Evolutionary conservation across 2,329 filamentous ascomycete genomes (phyloP).

Genomic region (Rutstroemia sp.): DNA sequence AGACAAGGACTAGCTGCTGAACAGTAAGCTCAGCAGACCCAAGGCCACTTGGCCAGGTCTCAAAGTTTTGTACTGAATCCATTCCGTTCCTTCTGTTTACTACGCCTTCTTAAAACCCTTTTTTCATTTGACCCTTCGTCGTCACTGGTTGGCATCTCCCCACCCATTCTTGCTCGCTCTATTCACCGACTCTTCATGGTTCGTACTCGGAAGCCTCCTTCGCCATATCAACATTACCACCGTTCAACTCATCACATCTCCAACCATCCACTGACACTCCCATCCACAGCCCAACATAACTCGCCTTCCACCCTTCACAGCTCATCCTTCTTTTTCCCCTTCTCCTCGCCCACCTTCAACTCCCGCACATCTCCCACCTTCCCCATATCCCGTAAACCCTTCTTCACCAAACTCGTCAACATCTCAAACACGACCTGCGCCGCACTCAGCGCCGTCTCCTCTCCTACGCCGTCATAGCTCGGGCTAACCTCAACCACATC

Average conservation of each 20-base stretch:
- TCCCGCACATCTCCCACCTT: neutral
- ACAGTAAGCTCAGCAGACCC: too few relatives aligned
- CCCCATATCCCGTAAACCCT: slow-evolving; percentile 33
- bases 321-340: neutral
- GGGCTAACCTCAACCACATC: slow-evolving; percentile 87
- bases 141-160: too few relatives aligned
- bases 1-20: too few relatives aligned
- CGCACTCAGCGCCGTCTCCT: slow-evolving; percentile 75
- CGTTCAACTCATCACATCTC: neutral
- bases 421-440: slow-evolving; percentile 83
- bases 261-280: neutral
- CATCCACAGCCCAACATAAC: neutral
- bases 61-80: too few relatives aligned
- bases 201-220: too few relatives aligned
- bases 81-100: too few relatives aligned
- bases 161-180: too few relatives aligned
- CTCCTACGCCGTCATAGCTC: slow-evolving; percentile 72
- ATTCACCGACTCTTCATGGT: too few relatives aligned
- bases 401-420: slow-evolving; percentile 68
- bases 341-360: neutral
- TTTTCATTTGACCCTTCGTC: too few relatives aligned
- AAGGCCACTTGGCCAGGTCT: too few relatives aligned
- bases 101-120: too few relatives aligned
- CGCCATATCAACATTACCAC: neutral
- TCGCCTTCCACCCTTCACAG: neutral